Percentiles rank a stretch among this genome's conserved stretches.
Evolutionary conservation across 208 protist species (phyloP).

Genomic region (Crithidia brevicula): DNA sequence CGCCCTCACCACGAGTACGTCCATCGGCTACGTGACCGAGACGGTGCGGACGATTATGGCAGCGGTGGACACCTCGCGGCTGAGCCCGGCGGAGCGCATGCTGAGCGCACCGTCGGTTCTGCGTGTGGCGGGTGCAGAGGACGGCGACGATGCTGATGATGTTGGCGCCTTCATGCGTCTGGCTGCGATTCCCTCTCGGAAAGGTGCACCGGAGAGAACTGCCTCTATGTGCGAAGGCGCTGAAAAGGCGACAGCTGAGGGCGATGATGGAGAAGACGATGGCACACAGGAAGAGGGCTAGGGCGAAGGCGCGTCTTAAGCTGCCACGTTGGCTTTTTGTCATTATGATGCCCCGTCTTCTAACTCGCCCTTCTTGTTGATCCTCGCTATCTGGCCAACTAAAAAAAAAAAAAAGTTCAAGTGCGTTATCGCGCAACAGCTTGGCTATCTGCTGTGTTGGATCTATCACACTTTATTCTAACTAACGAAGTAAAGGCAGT

Average conservation of each 20-base stretch:
- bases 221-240: not conserved
- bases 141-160: not conserved
- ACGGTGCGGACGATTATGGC: slow-evolving; percentile 40
- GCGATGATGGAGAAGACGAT: not conserved
- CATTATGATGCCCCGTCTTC: no score
- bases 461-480: no score
- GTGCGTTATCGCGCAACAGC: no score
- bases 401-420: no score
- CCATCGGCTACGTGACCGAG: slow-evolving; percentile 41
- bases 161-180: slow-evolving; percentile 48
- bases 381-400: no score
- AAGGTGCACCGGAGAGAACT: not conserved
- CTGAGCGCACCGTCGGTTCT: slow-evolving; percentile 15
- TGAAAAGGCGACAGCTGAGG: not conserved
- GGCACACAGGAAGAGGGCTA: not conserved
- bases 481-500: no score
- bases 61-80: slow-evolving; percentile 34
- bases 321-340: not conserved
- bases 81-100: slow-evolving; percentile 53
- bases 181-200: slow-evolving; percentile 14
- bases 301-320: not conserved
- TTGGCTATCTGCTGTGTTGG: no score
- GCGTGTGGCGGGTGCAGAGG: not conserved
- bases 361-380: no score
- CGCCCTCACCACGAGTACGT: slow-evolving; percentile 54